Evolutionary conservation across 495 filamentous ascomycete species (phyloP), one percentile per base, ranked within the genome.

Genomic region (Neurospora tetraspora): DNA sequence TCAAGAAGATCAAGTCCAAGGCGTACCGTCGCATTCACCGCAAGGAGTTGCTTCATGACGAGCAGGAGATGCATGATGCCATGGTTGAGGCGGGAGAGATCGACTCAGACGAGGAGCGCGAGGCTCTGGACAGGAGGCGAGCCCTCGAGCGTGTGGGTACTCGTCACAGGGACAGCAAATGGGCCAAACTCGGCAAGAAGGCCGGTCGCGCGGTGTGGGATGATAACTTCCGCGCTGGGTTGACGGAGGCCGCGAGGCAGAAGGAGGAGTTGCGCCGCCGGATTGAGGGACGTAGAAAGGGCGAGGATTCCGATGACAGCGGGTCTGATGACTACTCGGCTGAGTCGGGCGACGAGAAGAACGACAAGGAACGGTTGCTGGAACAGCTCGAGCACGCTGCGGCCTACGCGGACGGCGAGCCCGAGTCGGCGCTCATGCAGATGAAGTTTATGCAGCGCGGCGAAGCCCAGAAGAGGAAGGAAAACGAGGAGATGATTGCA

Each of bases 1-100:
- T 99, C 80, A 97, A 97, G 81, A 98, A 98, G 84, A 99, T 99
- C 80, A 99, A 99, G 84, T 94, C 91, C 76, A 98, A 97, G 78
- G 88, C 94, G 1, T 99, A 94, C 78, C 91, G 94, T 20, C 90
- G 94, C 69, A 90, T 98, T 31, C 96, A 98, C 79, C 90, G 96
- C 42, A 97, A 92, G 76, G 93, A 97, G 76, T 87, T 89, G 14
- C 89, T 93, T 78, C 89, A 89, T 72, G 82, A 91, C 53, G 90
- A 92, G 73, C 85, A 93, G 69, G 88, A 88, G n/a, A 90, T 93
- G 70, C 85, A 87, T 36, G 89, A 93, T 53, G 89, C 89, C 37
- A 83, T 95, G 53, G 81, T 85, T 23, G 85, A 85, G 70, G 89
- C 90, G 27, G 94, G 93, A 39, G 89, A 92, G 70, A 74, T 85